Evolutionary conservation across 1,139 yeast species (phyloP).

Genomic region (Schwanniomyces etchellsii): DNA sequence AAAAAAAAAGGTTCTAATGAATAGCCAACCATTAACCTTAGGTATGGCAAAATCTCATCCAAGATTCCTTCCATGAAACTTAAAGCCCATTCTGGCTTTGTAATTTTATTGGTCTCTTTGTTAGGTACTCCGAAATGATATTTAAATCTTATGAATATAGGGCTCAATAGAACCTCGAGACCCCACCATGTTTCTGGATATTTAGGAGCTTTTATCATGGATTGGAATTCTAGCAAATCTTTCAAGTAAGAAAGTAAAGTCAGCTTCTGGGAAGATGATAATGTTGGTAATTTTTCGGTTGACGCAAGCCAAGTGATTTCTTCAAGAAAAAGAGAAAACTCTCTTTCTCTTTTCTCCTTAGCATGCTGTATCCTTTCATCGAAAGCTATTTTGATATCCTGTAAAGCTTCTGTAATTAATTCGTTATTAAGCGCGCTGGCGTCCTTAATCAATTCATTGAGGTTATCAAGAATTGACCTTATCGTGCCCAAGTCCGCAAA

Average conservation of each 20-base stretch:
- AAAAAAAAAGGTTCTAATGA: slow-evolving; percentile 12
- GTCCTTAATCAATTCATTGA: too few relatives aligned
- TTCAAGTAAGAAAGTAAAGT: slow-evolving; percentile 5
- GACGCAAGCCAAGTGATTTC: slow-evolving; percentile 14
- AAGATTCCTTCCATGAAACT: slow-evolving; percentile 49
- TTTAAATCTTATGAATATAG: slow-evolving; percentile 56
- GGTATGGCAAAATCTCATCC: slow-evolving; percentile 31
- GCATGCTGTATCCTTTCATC: slow-evolving; percentile 2
- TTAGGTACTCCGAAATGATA: slow-evolving; percentile 63
- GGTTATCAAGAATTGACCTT: neutral
- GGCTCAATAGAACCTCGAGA: slow-evolving; percentile 48
- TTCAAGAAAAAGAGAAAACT: slow-evolving; percentile 1
- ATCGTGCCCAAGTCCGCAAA: slow-evolving; percentile 1
- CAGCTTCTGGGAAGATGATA: neutral
- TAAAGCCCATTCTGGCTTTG: slow-evolving; percentile 80
- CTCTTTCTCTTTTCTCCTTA: slow-evolving; percentile 1
- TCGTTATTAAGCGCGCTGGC: too few relatives aligned
- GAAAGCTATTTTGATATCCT: neutral
- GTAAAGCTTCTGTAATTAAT: neutral
- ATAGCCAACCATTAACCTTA: slow-evolving; percentile 30
- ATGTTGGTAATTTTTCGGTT: slow-evolving; percentile 1
- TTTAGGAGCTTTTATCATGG: slow-evolving; percentile 21
- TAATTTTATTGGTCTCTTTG: slow-evolving; percentile 60
- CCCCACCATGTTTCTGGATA: slow-evolving; percentile 55
- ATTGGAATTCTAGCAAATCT: slow-evolving; percentile 33